phyloP scores from a whole-genome alignment of 345 rosid species.

The Dipteronia sinensis region DNA sequence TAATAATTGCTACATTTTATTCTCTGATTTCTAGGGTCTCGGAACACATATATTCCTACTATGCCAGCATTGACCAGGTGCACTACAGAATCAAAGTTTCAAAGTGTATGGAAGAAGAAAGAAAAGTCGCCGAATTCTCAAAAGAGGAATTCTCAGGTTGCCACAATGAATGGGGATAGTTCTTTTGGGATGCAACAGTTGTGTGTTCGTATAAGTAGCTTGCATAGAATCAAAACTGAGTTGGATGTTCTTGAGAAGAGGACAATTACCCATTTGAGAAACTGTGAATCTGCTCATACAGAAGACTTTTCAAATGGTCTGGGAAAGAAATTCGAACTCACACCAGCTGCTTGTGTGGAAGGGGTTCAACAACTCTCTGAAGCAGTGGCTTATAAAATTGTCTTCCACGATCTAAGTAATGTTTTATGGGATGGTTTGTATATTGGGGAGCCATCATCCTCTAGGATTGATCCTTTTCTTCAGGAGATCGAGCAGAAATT shows the following conservation, averaged over 20 bases:
- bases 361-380: conserved; percentile 90
- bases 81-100: conserved; percentile 76
- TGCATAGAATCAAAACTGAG: conserved; percentile 76
- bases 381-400: conserved; percentile 74
- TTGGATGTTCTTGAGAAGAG: conserved; percentile 80
- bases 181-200: conserved; percentile 73
- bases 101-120: conserved; percentile 93
- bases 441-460: conserved; percentile 70
- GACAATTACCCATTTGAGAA: conserved; percentile 84
- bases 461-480: conserved; percentile 75
- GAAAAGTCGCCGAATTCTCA: conserved; percentile 68
- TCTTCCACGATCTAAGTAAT: conserved; percentile 83
- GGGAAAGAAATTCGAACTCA: conserved; percentile 80
- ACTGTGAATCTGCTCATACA: conserved; percentile 82
- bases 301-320: conserved; percentile 88
- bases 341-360: conserved; percentile 83
- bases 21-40: conserved; percentile 60
- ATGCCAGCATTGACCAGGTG: conserved; percentile 96
- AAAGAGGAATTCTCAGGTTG: conserved; percentile 79
- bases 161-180: conserved; percentile 59
- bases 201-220: conserved; percentile 76
- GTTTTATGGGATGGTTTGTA: conserved; percentile 90
- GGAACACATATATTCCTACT: conserved; percentile 76
- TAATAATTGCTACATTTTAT: conserved; percentile 23
- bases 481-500: conserved; percentile 75